Conservation (phyloP, 305 asterid genomes). For the Ilex paraguariensis region DNA sequence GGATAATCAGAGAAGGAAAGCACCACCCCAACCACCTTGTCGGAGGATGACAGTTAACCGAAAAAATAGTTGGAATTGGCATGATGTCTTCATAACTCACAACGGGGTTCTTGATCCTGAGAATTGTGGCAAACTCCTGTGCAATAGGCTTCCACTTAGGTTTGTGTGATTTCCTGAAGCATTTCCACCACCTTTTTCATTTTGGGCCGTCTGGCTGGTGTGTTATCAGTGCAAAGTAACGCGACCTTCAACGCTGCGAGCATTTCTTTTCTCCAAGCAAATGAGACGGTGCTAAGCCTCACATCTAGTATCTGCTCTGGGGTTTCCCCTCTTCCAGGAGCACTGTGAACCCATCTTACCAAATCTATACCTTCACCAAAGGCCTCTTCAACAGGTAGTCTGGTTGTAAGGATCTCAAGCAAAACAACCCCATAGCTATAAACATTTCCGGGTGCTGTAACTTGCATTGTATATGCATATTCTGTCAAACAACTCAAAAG, state of each 20-base stretch:
- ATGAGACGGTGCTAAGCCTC: conserved; percentile 80
- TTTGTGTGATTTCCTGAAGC: conserved; percentile 68
- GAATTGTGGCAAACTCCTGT: conserved; percentile 8
- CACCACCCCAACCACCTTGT: no score
- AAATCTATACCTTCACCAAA: conserved; percentile 95
- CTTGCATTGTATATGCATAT: conserved; percentile 99
- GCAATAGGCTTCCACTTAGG: conserved; percentile 10
- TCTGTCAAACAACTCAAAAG: conserved; percentile 34
- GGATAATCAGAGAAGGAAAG: no score
- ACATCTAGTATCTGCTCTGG: conserved; percentile 98
- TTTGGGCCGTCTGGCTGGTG: conserved; percentile 93
- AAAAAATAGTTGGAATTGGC: background rate
- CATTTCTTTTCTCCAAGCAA: conserved; percentile 87
- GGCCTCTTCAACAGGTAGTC: conserved; percentile 81
- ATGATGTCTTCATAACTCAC: background rate
- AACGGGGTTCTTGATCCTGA: conserved; percentile 3
- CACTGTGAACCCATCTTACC: conserved; percentile 97
- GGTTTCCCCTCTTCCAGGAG: conserved; percentile 84
- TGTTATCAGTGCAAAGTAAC: conserved; percentile 71
- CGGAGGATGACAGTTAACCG: no score
- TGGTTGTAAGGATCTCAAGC: conserved; percentile 87
- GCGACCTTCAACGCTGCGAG: conserved; percentile 76
- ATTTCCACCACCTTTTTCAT: conserved; percentile 92
- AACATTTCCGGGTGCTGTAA: conserved; percentile 94
- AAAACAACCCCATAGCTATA: conserved; percentile 92